These are phyloP conservation scores for Malus hybrid DNA, from an alignment of 331 rosid species.

Conservation along the genomic window DNA sequence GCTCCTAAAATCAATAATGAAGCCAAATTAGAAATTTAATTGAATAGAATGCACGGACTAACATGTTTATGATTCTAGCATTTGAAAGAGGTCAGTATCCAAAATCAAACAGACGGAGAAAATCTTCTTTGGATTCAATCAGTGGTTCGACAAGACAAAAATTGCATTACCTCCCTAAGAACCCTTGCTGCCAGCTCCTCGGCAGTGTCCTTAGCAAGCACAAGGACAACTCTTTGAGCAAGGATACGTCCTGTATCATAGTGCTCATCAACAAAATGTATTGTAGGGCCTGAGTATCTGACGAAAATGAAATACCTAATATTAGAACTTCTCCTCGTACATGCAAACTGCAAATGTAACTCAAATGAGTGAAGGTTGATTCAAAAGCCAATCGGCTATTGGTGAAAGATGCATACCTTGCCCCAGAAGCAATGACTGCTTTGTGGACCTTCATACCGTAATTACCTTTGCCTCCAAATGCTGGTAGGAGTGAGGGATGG, in stretches of 20 bases:
- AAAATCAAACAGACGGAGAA: not conserved
- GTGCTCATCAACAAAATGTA: slow-evolving; percentile 89
- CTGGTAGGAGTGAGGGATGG: slow-evolving; percentile 96
- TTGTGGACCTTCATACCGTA: slow-evolving; percentile 89
- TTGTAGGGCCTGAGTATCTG: slow-evolving; percentile 86
- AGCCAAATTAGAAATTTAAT: not conserved
- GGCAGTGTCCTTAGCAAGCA: slow-evolving; percentile 68
- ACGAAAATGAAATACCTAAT: not conserved
- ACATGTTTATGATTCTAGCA: not conserved
- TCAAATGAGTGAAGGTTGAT: not conserved
- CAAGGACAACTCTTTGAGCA: slow-evolving; percentile 83
- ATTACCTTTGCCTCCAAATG: slow-evolving; percentile 93
- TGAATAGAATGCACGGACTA: not conserved
- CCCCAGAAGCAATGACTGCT: slow-evolving; percentile 87
- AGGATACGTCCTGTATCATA: slow-evolving; percentile 89
- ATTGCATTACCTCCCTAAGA: slow-evolving; percentile 54
- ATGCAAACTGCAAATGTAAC: not conserved
- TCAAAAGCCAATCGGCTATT: not conserved
- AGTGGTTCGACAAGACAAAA: not conserved
- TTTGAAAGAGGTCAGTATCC: not conserved
- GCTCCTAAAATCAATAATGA: slow-evolving; percentile 47
- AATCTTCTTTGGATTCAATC: not conserved
- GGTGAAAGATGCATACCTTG: slow-evolving; percentile 38
- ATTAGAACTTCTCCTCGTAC: not conserved
- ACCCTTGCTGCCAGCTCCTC: slow-evolving; percentile 79